A percentile compares a stretch with the other conserved stretches of the same genome.
phyloP scores from a whole-genome alignment of 2,329 filamentous ascomycete species.

The Aspergillus viridinutans region DNA sequence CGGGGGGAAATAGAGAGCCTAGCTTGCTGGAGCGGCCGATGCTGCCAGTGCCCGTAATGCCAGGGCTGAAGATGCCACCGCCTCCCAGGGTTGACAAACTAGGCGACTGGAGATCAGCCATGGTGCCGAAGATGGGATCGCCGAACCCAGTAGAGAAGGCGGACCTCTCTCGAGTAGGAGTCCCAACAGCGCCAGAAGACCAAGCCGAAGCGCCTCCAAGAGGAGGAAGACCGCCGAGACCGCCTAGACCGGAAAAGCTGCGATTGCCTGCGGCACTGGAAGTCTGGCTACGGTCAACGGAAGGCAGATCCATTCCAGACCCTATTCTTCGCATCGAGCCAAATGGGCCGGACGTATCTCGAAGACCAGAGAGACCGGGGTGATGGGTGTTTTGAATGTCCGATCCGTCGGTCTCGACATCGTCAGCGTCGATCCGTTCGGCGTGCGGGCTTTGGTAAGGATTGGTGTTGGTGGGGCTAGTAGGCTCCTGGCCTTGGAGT shows the following conservation, averaged over 20 bases:
- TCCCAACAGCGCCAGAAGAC: conserved; percentile 67
- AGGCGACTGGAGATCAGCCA: conserved; percentile 66
- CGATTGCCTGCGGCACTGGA: conserved; percentile 76
- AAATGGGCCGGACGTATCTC: conserved; percentile 51
- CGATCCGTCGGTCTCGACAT: conserved; percentile 54
- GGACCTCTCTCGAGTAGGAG: conserved; percentile 58
- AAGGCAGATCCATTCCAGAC: conserved; percentile 52
- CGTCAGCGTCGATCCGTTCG: conserved; percentile 62
- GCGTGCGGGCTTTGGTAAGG: conserved; percentile 88
- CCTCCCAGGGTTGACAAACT: conserved; percentile 37
- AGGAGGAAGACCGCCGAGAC: conserved; percentile 50
- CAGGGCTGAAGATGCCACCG: conserved; percentile 60
- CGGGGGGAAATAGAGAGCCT: conserved; percentile 78
- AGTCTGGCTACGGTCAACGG: conserved; percentile 86
- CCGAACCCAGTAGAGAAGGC: conserved; percentile 50
- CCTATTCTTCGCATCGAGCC: conserved; percentile 52
- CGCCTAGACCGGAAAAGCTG: conserved; percentile 60
- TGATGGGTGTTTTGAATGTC: conserved; percentile 50
- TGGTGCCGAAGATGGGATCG: conserved; percentile 65
- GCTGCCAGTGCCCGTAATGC: conserved; percentile 57
- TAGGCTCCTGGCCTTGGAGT: conserved; percentile 58
- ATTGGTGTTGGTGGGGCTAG: conserved; percentile 93
- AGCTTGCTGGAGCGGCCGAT: conserved; percentile 76
- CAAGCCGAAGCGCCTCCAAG: conserved; percentile 48
- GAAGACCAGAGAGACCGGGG: conserved; percentile 51